Evolutionary conservation across 148 eudicot species (phyloP).

Genomic region (Cornus kousa): DNA sequence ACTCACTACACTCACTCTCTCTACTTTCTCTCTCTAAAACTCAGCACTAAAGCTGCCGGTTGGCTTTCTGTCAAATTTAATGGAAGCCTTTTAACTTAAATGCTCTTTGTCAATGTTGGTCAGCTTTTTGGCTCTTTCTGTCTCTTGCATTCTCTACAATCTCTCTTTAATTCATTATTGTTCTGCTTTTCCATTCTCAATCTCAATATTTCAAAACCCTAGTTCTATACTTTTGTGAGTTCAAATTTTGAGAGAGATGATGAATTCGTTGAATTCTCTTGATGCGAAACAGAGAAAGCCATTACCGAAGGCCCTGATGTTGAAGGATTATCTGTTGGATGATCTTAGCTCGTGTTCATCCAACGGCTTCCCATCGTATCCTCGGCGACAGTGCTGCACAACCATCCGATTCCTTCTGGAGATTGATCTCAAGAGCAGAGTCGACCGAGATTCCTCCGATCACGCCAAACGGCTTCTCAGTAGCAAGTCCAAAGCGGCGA

Average conservation of each 20-base stretch:
- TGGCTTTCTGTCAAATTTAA: conserved; percentile 1
- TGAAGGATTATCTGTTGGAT: conserved; percentile 63
- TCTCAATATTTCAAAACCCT: not conserved
- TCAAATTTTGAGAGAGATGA: not conserved
- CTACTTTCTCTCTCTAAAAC: conserved; percentile 8
- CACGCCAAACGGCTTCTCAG: not conserved
- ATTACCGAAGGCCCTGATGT: conserved; percentile 41
- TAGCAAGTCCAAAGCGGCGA: conserved; percentile 6
- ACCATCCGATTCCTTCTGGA: conserved; percentile 43
- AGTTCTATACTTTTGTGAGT: too few species aligned
- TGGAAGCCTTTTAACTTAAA: not conserved
- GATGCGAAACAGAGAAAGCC: conserved; percentile 27
- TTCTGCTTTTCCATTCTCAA: too few species aligned
- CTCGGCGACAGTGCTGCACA: conserved; percentile 63
- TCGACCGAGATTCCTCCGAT: not conserved
- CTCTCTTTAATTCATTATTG: not conserved
- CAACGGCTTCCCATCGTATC: conserved; percentile 73
- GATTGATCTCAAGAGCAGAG: conserved; percentile 22
- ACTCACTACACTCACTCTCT: conserved; percentile 14
- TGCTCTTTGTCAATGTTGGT: not conserved
- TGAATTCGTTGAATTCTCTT: conserved; percentile 7
- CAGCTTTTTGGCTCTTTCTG: conserved; percentile 4
- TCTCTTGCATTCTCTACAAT: not conserved
- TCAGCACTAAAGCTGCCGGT: too few species aligned
- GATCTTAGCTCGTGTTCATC: conserved; percentile 83